Conservation (phyloP, 2,329 filamentous ascomycete genomes). For the Microascus cirrosus region DNA sequence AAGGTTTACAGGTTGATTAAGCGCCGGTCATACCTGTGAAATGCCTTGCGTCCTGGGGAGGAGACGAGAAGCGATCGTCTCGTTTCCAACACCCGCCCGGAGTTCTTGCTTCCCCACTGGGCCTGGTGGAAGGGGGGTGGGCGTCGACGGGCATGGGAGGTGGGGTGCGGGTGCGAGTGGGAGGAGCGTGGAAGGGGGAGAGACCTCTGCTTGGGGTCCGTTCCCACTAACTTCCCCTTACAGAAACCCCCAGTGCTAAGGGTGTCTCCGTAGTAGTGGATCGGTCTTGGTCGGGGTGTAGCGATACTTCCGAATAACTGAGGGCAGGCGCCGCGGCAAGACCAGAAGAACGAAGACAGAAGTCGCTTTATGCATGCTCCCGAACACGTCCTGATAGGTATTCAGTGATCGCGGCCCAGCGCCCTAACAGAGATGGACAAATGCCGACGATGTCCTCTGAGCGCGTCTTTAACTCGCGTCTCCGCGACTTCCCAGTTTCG, state of each 20-base stretch:
- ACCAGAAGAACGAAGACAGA: no score
- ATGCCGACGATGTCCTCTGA: no score
- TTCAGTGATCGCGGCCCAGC: no score
- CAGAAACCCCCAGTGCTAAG: neutral
- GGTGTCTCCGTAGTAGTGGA: neutral
- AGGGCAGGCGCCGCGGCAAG: neutral
- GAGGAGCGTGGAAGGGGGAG: neutral
- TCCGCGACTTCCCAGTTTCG: no score
- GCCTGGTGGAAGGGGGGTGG: neutral
- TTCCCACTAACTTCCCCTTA: neutral
- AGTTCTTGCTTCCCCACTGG: neutral
- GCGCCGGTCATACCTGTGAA: neutral
- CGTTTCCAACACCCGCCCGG: neutral
- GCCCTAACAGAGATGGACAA: no score
- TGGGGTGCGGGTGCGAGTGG: neutral
- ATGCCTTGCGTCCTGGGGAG: neutral
- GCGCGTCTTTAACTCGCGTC: no score
- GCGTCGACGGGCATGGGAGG: neutral
- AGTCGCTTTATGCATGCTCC: no score
- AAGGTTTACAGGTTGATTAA: neutral
- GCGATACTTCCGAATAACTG: neutral
- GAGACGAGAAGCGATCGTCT: neutral
- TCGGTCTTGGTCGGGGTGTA: constrained; percentile 1
- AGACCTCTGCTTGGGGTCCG: neutral
- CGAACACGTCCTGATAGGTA: no score